phyloP scores from a whole-genome alignment of 2,329 filamentous ascomycete species.

The Clonostachys rosea region DNA sequence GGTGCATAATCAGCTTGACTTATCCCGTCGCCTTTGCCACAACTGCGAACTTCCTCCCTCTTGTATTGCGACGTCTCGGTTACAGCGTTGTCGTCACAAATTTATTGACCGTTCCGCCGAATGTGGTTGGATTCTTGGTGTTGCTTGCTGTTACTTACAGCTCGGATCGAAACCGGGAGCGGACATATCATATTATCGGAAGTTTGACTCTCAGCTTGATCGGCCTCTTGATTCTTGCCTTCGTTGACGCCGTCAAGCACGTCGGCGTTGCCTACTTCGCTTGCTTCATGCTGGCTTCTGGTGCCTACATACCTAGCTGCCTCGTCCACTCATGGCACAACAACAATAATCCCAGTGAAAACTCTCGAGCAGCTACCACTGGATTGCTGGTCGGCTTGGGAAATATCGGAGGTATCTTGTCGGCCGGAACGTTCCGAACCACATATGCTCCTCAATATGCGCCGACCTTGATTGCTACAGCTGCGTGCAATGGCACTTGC shows the following conservation, averaged over 20 bases:
- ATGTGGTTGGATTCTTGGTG: slow-evolving; percentile 38
- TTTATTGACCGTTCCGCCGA: slow-evolving; percentile 41
- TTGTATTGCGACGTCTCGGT: slow-evolving; percentile 37
- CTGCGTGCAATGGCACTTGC: slow-evolving; percentile 1
- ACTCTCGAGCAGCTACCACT: slow-evolving; percentile 36
- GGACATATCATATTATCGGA: slow-evolving; percentile 34
- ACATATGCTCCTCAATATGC: slow-evolving; percentile 43
- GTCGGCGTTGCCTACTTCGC: slow-evolving; percentile 43
- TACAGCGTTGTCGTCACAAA: slow-evolving; percentile 39
- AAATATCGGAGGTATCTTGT: slow-evolving; percentile 42
- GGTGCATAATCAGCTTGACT: slow-evolving; percentile 38
- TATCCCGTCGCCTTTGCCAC: slow-evolving; percentile 39
- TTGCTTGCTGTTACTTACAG: slow-evolving; percentile 35
- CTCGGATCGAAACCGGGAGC: slow-evolving; percentile 36
- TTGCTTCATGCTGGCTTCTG: slow-evolving; percentile 38
- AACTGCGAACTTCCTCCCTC: slow-evolving; percentile 32
- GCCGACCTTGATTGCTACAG: slow-evolving; percentile 40
- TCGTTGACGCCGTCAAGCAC: slow-evolving; percentile 31
- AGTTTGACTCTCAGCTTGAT: slow-evolving; percentile 29
- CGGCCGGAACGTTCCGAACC: slow-evolving; percentile 35
- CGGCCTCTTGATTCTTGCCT: slow-evolving; percentile 36
- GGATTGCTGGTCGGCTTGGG: slow-evolving; percentile 40
- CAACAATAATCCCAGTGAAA: slow-evolving; percentile 47
- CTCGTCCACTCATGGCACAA: slow-evolving; percentile 47
- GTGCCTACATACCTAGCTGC: slow-evolving; percentile 38